Evolutionary conservation across 1,139 yeast genomes (phyloP), one percentile per base, ranked within the genome.

Genomic region (Neolecta irregularis): DNA sequence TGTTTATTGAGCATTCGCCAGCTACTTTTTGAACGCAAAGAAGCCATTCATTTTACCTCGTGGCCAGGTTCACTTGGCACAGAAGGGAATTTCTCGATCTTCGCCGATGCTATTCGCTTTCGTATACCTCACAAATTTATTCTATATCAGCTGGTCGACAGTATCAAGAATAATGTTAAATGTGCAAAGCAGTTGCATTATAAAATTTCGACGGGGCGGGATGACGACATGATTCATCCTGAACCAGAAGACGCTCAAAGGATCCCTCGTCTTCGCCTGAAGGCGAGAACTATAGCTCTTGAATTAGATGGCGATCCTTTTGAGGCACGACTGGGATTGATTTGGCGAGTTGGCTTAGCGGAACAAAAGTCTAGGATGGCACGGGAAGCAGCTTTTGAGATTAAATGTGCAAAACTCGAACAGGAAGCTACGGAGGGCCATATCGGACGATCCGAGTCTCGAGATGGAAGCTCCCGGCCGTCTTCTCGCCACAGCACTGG

Each of bases 301-400:
- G 50, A 58, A 7, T 59, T 75, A 56, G 81, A 73, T 41, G 94
- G 83, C 55, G 94, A 85, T 55, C 81, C 91, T 4, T 81, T 88
- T 52, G 98, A 85, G 54, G 57, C 76, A 1, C 76, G 81, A 46
- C 56, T 85, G 39, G 70, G 69, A 29, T 66, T 77, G 67, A 74
- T 79, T 18, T 79, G 69, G 53, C 88, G 78, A 48, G 64, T 80
- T 23, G 94, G 94, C 2, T 45, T 65, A 35, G 56, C 68, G 3
- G 95, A 81, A 48, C 93, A 79, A 49, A 60, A 67, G 39, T 62
- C 66, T 40, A 60, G 95, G 36, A 41, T 69, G 30, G 83, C 74
- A 32, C 70, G 75, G 46, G 53, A 62, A 29, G 55, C 57, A 4
- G 56, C 70, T 4, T 75, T 78, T 48, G 74, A 76, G 25, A 51